Evolutionary conservation across 2,329 filamentous ascomycete species (phyloP).

Genomic region (Alternaria postmessia): DNA sequence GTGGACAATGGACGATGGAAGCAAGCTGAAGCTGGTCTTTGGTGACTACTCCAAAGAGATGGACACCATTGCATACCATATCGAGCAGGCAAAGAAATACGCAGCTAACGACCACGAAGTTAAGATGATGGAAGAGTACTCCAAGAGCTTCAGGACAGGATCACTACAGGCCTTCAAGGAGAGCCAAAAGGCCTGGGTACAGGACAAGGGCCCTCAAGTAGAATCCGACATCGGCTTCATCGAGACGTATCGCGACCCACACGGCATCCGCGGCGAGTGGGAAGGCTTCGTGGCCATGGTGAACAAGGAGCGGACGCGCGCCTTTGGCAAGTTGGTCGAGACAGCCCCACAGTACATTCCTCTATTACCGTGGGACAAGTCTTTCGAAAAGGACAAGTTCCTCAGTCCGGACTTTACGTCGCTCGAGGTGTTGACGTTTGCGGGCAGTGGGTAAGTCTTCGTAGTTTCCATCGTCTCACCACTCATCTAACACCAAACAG

Average conservation of each 20-base stretch:
- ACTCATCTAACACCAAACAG: constrained; percentile 23
- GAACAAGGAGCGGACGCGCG: constrained; percentile 87
- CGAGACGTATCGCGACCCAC: constrained; percentile 64
- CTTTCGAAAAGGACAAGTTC: constrained; percentile 97
- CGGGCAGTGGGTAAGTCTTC: constrained; percentile 59
- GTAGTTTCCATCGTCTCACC: too few relatives aligned
- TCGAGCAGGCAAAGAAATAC: constrained; percentile 58
- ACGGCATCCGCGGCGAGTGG: constrained; percentile 63
- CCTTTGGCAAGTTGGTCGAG: constrained; percentile 85
- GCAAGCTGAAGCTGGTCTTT: constrained; percentile 56
- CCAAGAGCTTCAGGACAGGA: constrained; percentile 60
- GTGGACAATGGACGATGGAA: constrained; percentile 57
- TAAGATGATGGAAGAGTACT: constrained; percentile 57
- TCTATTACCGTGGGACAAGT: constrained; percentile 83
- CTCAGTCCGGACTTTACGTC: constrained; percentile 95
- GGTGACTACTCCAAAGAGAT: constrained; percentile 59
- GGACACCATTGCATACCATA: constrained; percentile 55
- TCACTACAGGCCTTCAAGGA: constrained; percentile 60
- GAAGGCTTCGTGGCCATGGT: constrained; percentile 68
- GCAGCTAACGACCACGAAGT: constrained; percentile 56
- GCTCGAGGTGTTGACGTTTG: constrained; percentile 87
- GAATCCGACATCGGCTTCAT: constrained; percentile 64
- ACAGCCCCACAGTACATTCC: constrained; percentile 85
- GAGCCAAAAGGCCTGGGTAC: constrained; percentile 62
- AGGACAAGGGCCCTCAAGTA: constrained; percentile 60